phyloP scores from a whole-genome alignment of 108 stramenopile genomes.

The Skeletonema costatum region DNA sequence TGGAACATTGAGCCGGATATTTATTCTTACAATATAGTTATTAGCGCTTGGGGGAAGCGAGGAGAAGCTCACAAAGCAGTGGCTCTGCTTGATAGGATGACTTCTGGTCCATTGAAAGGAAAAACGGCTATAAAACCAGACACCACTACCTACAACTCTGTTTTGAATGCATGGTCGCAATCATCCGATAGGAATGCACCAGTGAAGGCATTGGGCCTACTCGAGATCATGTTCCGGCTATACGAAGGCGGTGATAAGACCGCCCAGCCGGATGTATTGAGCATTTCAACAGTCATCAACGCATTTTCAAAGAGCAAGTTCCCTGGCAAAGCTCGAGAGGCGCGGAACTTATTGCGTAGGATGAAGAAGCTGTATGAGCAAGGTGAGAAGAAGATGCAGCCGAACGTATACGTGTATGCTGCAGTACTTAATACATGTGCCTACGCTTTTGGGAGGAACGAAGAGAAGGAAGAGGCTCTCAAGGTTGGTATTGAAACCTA shows the following conservation, averaged over 20 bases:
- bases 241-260: conserved; percentile 23
- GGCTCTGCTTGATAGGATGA: conserved; percentile 46
- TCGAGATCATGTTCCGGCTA: conserved; percentile 45
- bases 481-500: conserved; percentile 43
- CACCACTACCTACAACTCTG: conserved; percentile 63
- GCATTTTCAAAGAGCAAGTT: conserved; percentile 44
- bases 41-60: conserved; percentile 43
- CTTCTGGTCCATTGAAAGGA: conserved; percentile 9
- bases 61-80: conserved; percentile 40
- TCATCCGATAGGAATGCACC: conserved; percentile 48
- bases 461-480: conserved; percentile 42
- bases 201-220: conserved; percentile 38
- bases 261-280: conserved; percentile 31
- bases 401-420: conserved; percentile 41
- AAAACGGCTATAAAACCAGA: conserved; percentile 43
- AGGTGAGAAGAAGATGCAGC: conserved; percentile 31
- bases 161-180: conserved; percentile 62
- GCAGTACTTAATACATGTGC: conserved; percentile 46
- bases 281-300: conserved; percentile 51
- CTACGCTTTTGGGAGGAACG: conserved; percentile 34
- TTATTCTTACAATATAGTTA: conserved; percentile 54
- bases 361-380: conserved; percentile 41
- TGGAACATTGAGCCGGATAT: conserved; percentile 39
- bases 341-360: conserved; percentile 28
- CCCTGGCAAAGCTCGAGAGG: conserved; percentile 37